A percentile compares a stretch with the other conserved stretches of the same genome.
phyloP scores from a whole-genome alignment of 108 stramenopile genomes.

The Cyclotella choctawhatcheeana region DNA sequence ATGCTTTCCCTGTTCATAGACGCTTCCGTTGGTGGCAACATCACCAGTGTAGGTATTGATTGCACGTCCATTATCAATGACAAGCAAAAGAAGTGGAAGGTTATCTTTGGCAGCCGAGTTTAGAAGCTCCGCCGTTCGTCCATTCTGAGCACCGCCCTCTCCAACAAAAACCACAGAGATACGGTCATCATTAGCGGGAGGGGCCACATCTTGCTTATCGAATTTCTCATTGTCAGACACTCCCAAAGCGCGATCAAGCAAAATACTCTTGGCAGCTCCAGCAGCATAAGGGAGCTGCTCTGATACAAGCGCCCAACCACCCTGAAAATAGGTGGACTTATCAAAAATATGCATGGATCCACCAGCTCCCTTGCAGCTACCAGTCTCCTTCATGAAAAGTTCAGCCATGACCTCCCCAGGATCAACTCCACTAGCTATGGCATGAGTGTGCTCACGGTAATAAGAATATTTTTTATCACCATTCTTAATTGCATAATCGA shows the following conservation, averaged over 20 bases:
- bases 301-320: constrained; percentile 97
- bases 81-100: constrained; percentile 91
- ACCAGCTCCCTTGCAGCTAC: constrained; percentile 96
- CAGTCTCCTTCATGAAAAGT: constrained; percentile 97
- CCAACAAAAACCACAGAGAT: constrained; percentile 95
- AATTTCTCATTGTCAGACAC: constrained; percentile 81
- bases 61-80: constrained; percentile 98
- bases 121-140: constrained; percentile 94
- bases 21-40: constrained; percentile 92
- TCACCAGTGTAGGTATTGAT: constrained; percentile 99
- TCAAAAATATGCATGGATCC: constrained; percentile 99
- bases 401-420: constrained; percentile 95
- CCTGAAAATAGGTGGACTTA: constrained; percentile 92
- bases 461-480: constrained; percentile 97
- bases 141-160: constrained; percentile 97
- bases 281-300: constrained; percentile 97
- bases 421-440: constrained; percentile 92
- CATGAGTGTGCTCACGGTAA: constrained; percentile 99
- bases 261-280: constrained; percentile 95
- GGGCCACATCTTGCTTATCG: constrained; percentile 84
- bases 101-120: constrained; percentile 98
- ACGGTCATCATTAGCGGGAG: constrained; percentile 88
- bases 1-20: constrained; percentile 94
- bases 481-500: constrained; percentile 91
- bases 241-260: constrained; percentile 91